Evolutionary conservation across 352 stramenopile genomes (phyloP), one percentile per base, ranked within the genome.

Genomic region (Globisporangium mamillatum): DNA sequence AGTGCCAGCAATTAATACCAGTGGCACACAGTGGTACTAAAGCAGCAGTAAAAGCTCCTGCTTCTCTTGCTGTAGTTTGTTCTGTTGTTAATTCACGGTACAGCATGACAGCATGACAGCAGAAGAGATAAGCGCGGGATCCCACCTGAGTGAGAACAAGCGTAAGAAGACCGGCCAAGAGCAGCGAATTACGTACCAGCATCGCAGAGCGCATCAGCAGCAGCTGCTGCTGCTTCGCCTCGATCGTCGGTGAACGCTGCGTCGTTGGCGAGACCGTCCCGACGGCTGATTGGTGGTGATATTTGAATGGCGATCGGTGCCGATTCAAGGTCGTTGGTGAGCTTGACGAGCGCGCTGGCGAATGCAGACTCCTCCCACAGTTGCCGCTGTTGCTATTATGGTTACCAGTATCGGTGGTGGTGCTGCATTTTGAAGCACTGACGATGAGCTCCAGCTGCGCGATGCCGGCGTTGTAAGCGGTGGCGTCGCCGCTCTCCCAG

Each of bases 161-260:
- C 32, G 25, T 16, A 32, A 50, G 32, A 48, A 50, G 32, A 48
- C 12, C n/a, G 3, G 16, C 32, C 22, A 64, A 27, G 27, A 10
- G 48, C 24, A 1, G 22, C 14, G 32, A n/a, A 50, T 5, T 22
- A 76, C 76, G 41, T 67, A 87, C 80, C 74, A 74, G 71, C 56
- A 86, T 86, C 29, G 64, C 76, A 1, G 75, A 67, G 29, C 79
- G 79, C 44, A 89, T 68, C 24, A 73, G 70, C 3, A 82, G 71
- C 53, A 89, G 70, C 61, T 84, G 69, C 60, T 77, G 75, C 56
- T 84, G 85, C 73, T 84, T 88, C 46, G 77, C 77, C 61, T 86
- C 74, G 16, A 72, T 81, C 14, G 79, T 79, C 22, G 67, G 53
- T 4, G 25, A 59, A 10, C 24, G 9, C 52, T 56, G 50, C 53